Evolutionary conservation across 2,329 filamentous ascomycete species (phyloP).

Genomic region (Stachybotrys echinatus): DNA sequence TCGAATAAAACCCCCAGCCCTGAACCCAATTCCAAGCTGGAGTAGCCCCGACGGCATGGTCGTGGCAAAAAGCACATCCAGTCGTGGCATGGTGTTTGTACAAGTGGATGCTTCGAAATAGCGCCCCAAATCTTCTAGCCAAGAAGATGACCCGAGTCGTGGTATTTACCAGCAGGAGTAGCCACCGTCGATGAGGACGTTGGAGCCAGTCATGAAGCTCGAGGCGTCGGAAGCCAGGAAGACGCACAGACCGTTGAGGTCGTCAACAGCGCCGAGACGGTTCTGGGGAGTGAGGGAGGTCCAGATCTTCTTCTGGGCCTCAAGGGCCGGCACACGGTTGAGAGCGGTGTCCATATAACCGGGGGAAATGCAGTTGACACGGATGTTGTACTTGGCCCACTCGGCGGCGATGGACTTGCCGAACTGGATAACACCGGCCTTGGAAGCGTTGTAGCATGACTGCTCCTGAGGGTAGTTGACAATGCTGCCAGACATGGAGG

Average conservation of each 20-base stretch:
- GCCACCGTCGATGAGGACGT: constrained; percentile 66
- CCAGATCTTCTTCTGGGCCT: constrained; percentile 81
- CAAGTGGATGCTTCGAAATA: neutral
- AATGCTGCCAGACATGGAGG: constrained; percentile 76
- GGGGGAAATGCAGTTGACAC: constrained; percentile 79
- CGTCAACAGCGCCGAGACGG: constrained; percentile 66
- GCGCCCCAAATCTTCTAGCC: neutral
- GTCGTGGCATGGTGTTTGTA: neutral
- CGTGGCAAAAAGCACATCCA: no score
- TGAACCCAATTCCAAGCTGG: neutral
- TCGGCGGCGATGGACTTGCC: constrained; percentile 78
- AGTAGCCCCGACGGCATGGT: no score
- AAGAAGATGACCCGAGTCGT: neutral
- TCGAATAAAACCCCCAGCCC: neutral
- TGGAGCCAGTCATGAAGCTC: constrained; percentile 72
- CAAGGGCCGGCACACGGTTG: constrained; percentile 71
- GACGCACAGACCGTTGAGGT: constrained; percentile 72
- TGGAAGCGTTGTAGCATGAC: constrained; percentile 78
- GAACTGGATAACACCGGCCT: constrained; percentile 73
- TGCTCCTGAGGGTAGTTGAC: constrained; percentile 87
- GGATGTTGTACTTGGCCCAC: constrained; percentile 76
- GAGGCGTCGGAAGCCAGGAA: constrained; percentile 71
- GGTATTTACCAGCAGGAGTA: constrained; percentile 55
- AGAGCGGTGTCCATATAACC: constrained; percentile 84
- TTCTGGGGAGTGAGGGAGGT: constrained; percentile 67